These are phyloP conservation scores for Albugo laibachii DNA, from an alignment of 352 stramenopile species.

Conservation along the genomic window DNA sequence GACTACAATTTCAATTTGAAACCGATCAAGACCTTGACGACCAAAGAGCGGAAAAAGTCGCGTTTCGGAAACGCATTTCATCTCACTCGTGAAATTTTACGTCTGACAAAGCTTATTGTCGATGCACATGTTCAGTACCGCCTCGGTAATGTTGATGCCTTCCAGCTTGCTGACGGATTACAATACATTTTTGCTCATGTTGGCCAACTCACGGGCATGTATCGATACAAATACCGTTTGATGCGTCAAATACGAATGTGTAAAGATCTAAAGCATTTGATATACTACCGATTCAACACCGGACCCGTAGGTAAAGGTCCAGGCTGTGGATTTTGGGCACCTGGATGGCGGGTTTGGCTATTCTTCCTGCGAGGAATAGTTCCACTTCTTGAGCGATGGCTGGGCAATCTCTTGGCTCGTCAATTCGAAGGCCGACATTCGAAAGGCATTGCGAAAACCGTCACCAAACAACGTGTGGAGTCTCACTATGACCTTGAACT, in stretches of 20 bases:
- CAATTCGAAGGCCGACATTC: slow-evolving; percentile 99
- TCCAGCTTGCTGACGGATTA: slow-evolving; percentile 97
- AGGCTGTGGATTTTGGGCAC: slow-evolving; percentile 97
- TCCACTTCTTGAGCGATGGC: slow-evolving; percentile 95
- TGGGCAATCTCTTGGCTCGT: slow-evolving; percentile 96
- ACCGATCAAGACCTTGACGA: slow-evolving; percentile 99
- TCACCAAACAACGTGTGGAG: slow-evolving; percentile 99
- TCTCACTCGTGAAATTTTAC: slow-evolving; percentile 95
- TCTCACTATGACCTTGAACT: slow-evolving; percentile 99
- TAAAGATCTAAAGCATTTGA: slow-evolving; percentile 99
- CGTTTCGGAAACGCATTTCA: slow-evolving; percentile 92
- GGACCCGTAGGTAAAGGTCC: slow-evolving; percentile 98
- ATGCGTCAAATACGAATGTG: slow-evolving; percentile 97
- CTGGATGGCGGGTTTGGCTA: slow-evolving; percentile 98
- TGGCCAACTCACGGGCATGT: slow-evolving; percentile 98
- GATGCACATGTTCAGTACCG: slow-evolving; percentile 99
- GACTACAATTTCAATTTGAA: slow-evolving; percentile 99
- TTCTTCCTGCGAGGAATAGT: slow-evolving; percentile 99
- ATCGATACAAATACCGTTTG: slow-evolving; percentile 97
- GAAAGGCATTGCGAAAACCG: slow-evolving; percentile 97
- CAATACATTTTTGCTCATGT: slow-evolving; percentile 99
- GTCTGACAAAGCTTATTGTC: slow-evolving; percentile 98
- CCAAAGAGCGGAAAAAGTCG: slow-evolving; percentile 99
- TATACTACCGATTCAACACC: slow-evolving; percentile 99
- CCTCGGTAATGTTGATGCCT: slow-evolving; percentile 98